Percentiles rank a stretch among this genome's conserved stretches.
phyloP scores from a whole-genome alignment of 345 rosid species.

The Gossypium rotundifolium region DNA sequence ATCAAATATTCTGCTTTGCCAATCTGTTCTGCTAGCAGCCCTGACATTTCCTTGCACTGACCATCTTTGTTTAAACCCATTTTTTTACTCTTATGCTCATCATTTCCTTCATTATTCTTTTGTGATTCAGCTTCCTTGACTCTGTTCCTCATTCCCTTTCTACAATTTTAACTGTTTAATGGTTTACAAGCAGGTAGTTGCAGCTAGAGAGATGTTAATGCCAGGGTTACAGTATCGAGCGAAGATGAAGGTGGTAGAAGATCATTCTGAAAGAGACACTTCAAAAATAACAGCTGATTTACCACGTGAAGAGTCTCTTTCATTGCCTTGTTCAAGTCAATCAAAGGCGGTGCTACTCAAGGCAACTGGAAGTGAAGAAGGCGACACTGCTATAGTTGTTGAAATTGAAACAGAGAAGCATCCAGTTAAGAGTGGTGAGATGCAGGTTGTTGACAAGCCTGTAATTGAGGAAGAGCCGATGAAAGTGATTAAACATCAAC shows the following conservation, averaged over 20 bases:
- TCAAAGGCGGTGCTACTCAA: constrained; percentile 35
- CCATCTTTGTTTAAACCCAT: background rate
- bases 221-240: constrained; percentile 40
- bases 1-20: background rate
- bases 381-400: constrained; percentile 23
- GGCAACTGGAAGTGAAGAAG: constrained; percentile 36
- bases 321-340: constrained; percentile 35
- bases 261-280: constrained; percentile 18
- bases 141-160: background rate
- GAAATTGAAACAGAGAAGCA: constrained; percentile 48
- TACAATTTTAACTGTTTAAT: constrained; percentile 1
- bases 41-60: background rate
- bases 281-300: constrained; percentile 24
- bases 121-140: background rate
- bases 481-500: constrained; percentile 25
- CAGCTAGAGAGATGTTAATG: constrained; percentile 71
- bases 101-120: background rate
- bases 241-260: constrained; percentile 21
- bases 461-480: constrained; percentile 55
- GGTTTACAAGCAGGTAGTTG: constrained; percentile 53
- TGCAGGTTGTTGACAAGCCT: constrained; percentile 61
- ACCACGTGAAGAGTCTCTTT: constrained; percentile 26
- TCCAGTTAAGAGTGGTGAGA: constrained; percentile 39
- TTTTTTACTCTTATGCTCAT: background rate
- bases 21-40: background rate